Conservation (phyloP, 345 rosid genomes). For the Melastoma malabathricum region DNA sequence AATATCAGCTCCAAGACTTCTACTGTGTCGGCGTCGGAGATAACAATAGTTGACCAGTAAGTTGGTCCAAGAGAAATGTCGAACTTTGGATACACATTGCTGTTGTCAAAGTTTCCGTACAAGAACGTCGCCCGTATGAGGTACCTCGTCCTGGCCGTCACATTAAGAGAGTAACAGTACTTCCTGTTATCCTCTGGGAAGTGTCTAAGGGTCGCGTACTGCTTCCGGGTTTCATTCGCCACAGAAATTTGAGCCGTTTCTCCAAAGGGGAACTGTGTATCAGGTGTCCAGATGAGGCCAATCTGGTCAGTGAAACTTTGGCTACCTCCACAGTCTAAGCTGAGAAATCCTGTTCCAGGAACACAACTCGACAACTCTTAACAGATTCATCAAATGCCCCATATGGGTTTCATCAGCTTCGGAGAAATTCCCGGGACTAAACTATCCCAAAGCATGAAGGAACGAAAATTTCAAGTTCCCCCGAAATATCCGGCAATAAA, state of each 20-base stretch:
- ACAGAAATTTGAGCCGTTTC: conserved; percentile 46
- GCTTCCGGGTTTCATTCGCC: conserved; percentile 53
- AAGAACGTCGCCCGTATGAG: conserved; percentile 90
- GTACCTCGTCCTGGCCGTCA: conserved; percentile 64
- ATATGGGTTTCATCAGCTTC: too few relatives aligned
- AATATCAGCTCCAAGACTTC: conserved; percentile 71
- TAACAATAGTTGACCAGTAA: conserved; percentile 80
- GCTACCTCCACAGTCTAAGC: conserved; percentile 84
- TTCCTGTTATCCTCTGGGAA: conserved; percentile 90
- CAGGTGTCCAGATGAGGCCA: conserved; percentile 77
- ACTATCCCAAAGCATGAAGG: too few relatives aligned
- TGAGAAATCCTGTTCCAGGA: conserved; percentile 60
- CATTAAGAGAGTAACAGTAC: conserved; percentile 72
- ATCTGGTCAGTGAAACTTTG: conserved; percentile 58
- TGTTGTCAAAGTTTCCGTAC: conserved; percentile 79
- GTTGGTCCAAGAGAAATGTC: conserved; percentile 87
- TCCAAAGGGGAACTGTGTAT: conserved; percentile 49
- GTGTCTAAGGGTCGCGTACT: conserved; percentile 65
- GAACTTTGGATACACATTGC: conserved; percentile 84
- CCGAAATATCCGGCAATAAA: too few relatives aligned
- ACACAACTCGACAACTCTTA: too few relatives aligned
- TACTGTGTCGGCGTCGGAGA: conserved; percentile 58
- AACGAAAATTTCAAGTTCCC: too few relatives aligned
- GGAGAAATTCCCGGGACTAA: too few relatives aligned
- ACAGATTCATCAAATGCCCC: too few relatives aligned